Percentiles rank a stretch among this genome's conserved stretches.
phyloP scores from a whole-genome alignment of 352 stramenopile species.

The Phytophthora capsici region DNA sequence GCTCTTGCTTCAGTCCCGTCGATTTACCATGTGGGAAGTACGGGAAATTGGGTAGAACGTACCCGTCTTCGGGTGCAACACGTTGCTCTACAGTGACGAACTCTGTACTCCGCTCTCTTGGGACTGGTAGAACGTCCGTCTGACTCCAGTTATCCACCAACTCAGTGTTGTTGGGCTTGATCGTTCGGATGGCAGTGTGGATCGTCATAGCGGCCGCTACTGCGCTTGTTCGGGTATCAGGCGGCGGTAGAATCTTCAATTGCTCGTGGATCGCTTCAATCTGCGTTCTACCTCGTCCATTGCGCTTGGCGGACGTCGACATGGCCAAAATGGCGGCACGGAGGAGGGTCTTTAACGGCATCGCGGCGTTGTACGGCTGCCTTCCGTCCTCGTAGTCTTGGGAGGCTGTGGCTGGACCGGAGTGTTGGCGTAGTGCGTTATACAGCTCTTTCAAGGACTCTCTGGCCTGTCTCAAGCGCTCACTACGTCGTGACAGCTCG shows the following conservation, averaged over 20 bases:
- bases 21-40: constrained; percentile 11
- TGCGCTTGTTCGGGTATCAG: constrained; percentile 22
- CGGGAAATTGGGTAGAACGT: constrained; percentile 43
- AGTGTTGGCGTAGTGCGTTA: constrained; percentile 41
- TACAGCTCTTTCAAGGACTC: constrained; percentile 74
- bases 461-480: constrained; percentile 59
- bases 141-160: constrained; percentile 14
- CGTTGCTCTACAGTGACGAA: background rate
- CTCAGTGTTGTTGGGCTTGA: constrained; percentile 14
- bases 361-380: constrained; percentile 27
- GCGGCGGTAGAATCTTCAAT: constrained; percentile 13
- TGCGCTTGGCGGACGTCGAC: constrained; percentile 64
- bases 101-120: constrained; percentile 20
- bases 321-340: constrained; percentile 69
- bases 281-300: constrained; percentile 38
- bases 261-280: constrained; percentile 57
- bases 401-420: background rate
- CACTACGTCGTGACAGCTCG: constrained; percentile 57
- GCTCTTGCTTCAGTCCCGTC: constrained; percentile 14
- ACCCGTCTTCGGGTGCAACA: constrained; percentile 45
- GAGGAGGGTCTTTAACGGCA: constrained; percentile 61
- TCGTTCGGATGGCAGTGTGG: constrained; percentile 50
- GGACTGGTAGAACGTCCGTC: constrained; percentile 33
- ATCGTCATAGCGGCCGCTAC: constrained; percentile 31
- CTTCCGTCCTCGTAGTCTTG: constrained; percentile 7